Evolutionary conservation across 2,329 filamentous ascomycete species (phyloP).

Genomic region (Neonectria neomacrospora): DNA sequence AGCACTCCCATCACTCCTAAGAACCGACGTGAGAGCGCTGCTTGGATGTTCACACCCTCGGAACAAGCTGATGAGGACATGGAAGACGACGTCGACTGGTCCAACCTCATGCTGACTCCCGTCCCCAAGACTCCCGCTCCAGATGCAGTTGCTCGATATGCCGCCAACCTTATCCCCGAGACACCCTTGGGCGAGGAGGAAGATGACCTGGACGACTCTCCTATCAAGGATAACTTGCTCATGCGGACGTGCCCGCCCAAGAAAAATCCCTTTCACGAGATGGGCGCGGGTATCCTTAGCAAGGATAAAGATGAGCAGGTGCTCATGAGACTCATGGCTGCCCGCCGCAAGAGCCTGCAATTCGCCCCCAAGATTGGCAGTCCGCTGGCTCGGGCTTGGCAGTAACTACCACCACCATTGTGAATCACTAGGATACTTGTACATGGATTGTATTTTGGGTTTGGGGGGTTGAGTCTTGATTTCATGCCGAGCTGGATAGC

Average conservation of each 20-base stretch:
- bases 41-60: conserved; percentile 67
- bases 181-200: conserved; percentile 54
- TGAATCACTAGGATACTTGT: conserved; percentile 25
- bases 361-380: conserved; percentile 81
- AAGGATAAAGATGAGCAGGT: conserved; percentile 67
- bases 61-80: conserved; percentile 53
- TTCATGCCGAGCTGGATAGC: conserved; percentile 25
- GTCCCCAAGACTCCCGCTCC: conserved; percentile 69
- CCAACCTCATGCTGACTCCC: conserved; percentile 61
- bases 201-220: conserved; percentile 47
- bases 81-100: conserved; percentile 56
- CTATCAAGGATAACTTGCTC: conserved; percentile 53
- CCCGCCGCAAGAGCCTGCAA: conserved; percentile 80
- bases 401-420: conserved; percentile 32
- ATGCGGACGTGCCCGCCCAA: conserved; percentile 68
- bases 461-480: conserved; percentile 33
- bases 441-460: conserved; percentile 28
- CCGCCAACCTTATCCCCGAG: conserved; percentile 59
- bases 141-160: conserved; percentile 64
- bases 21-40: conserved; percentile 64
- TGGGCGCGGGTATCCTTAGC: conserved; percentile 58
- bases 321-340: conserved; percentile 73
- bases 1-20: conserved; percentile 62
- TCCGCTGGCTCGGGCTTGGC: conserved; percentile 71
- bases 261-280: conserved; percentile 50